Evolutionary conservation across 2,329 filamentous ascomycete species (phyloP), one percentile per base, ranked within the genome.

Genomic region (Ophiognomonia clavigignenti-juglandacearum): DNA sequence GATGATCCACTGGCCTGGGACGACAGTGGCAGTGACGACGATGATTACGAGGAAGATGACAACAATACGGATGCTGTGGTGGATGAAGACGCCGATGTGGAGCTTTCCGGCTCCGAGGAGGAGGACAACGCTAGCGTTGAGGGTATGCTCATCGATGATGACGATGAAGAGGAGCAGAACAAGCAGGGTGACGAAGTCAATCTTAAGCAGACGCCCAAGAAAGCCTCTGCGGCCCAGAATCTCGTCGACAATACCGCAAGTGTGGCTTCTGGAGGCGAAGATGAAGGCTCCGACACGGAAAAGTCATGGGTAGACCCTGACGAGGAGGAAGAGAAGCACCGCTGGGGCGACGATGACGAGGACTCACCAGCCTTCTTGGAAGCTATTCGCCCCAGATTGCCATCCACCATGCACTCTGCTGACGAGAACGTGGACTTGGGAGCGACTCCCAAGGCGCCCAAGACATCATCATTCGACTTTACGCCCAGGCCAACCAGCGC

Each of bases 371-470:
- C 48, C 19, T 39, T 45, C 13, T 27, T 43, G 22, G 40, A 47
- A 27, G 27, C 62, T n/a, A 70, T 75, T 38, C 72, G 74, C 22
- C 55, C 74, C 57, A 69, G 78, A 61, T 72, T 80, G 59, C 66
- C 74, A 53, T 55, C 66, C 47, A 61, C 74, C 44, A 57, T 83
- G 37, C 68, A 88, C 20, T 79, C 86, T 3, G 80, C 85, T 45
- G 85, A 86, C 27, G 82, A 86, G 13, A 82, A 86, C 22, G 75
- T 80, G 7, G 76, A 72, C 11, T 53, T 71, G 36, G 57, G 68
- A 52, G 67, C 70, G 13, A 82, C 78, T 1, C 78, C 77, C 1
- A 71, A 64, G 46, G 65, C 74, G 11, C n/a, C 13, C 18, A 78
- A 75, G 57, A 54, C 56, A 2, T 59, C 53, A 1, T 57, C 63